Percentiles rank a stretch among this genome's conserved stretches.
These are phyloP conservation scores for Pogostemon cablin DNA, from an alignment of 257 asterid species.

Conservation along the genomic window DNA sequence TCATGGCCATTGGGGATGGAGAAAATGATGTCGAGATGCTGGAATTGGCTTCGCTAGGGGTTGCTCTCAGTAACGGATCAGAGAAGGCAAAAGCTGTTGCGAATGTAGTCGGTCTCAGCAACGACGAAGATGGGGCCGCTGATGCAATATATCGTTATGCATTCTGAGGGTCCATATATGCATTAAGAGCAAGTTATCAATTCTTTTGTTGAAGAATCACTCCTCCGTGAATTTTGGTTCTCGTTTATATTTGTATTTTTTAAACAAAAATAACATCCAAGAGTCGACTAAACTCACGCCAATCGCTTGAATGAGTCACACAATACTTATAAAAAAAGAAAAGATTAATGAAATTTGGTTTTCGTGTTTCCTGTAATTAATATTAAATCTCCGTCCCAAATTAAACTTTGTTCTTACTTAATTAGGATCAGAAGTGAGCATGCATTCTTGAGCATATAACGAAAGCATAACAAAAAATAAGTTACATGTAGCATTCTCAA, in stretches of 20 bases:
- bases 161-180: constrained; percentile 50
- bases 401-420: no score
- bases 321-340: not conserved
- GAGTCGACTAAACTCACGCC: constrained; percentile 4
- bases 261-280: not conserved
- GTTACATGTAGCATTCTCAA: no score
- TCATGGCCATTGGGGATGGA: constrained; percentile 99
- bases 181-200: constrained; percentile 1
- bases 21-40: constrained; percentile 99
- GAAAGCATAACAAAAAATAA: not conserved
- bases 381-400: no score
- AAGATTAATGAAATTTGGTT: not conserved
- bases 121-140: constrained; percentile 96
- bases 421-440: not conserved
- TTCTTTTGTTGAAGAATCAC: not conserved
- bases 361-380: not conserved
- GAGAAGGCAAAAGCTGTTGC: constrained; percentile 91
- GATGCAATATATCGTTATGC: constrained; percentile 93
- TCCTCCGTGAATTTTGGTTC: not conserved
- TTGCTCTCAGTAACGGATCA: constrained; percentile 92
- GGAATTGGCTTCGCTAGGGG: constrained; percentile 84
- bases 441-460: not conserved
- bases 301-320: constrained; percentile 2
- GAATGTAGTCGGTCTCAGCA: constrained; percentile 80
- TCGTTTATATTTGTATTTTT: not conserved